These are phyloP conservation scores for Auriscalpium microsporum DNA, from an alignment of 768 basidiomycete genomes.

Conservation along the genomic window DNA sequence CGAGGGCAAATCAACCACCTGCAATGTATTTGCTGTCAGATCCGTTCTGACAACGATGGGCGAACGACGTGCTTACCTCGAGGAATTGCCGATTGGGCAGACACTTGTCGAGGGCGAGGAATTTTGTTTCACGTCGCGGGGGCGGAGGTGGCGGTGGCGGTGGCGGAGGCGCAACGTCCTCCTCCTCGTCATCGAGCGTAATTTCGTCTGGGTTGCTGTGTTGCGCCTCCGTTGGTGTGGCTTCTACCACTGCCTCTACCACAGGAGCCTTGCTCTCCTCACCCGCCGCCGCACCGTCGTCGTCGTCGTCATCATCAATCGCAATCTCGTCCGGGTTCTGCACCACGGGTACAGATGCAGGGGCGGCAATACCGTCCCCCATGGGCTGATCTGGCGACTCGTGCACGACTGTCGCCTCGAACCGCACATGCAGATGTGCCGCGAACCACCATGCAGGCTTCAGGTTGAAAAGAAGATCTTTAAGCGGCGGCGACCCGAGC, in stretches of 20 bases:
- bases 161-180: conserved; percentile 29
- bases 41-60: neutral
- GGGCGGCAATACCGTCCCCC: too few relatives aligned
- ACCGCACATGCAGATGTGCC: conserved; percentile 85
- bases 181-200: conserved; percentile 38
- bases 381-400: neutral
- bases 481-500: conserved; percentile 83
- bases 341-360: too few relatives aligned
- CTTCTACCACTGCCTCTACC: neutral
- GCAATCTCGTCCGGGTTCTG: conserved; percentile 44
- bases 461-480: conserved; percentile 63
- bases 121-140: conserved; percentile 45
- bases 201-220: conserved; percentile 45
- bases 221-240: neutral
- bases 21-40: neutral
- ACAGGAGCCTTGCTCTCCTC: neutral
- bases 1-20: conserved; percentile 64
- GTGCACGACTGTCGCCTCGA: conserved; percentile 61
- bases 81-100: conserved; percentile 57
- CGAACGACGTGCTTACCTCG: conserved; percentile 42
- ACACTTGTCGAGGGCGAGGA: conserved; percentile 90
- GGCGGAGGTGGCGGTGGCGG: conserved; percentile 23
- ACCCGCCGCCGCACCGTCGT: neutral
- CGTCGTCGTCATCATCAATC: conserved; percentile 35
- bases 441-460: conserved; percentile 87